Evolutionary conservation across 2,329 filamentous ascomycete species (phyloP), one percentile per base, ranked within the genome.

Genomic region (Xylariaceae sp.): DNA sequence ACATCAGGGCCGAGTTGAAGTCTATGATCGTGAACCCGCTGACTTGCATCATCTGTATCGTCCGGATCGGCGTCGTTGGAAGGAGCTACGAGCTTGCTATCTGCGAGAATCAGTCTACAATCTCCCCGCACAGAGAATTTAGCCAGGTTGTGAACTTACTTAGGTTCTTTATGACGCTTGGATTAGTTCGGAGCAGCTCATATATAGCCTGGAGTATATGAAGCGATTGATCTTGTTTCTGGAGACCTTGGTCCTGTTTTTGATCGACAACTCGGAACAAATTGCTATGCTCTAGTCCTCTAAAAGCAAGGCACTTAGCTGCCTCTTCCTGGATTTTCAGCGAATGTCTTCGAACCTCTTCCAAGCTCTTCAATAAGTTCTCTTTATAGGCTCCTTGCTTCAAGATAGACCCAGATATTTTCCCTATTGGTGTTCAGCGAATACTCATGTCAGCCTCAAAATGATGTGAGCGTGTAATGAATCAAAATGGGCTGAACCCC

Each of bases 301-400:
- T 45, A 39, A 45, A 44, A 14, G 40, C 40, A 6, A 33, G 41
- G 12, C 50, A 52, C 36, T 52, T 45, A 12, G 11, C 44, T 41
- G 50, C 50, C 34, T 52, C 45, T 28, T 40, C 45, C 31, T 45
- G 41, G 19, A 52, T 39, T 17, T 19, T 52, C 34, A 43, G 28
- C 4, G 50, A 38, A 42, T 36, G 28, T 17, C 17, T 48, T 11
- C 33, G 28, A 2, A 52, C 45, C 34, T 48, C 50, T 14, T 14
- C 34, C 9, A 52, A 28, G 22, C 50, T 48, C 14, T n/a, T 6
- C 6, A 16, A 48, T 5, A 52, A 40, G 5, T 52, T 45, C 4
- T 52, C 50, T 41, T 52, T 52, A 34, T 52, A 52, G 11, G 45
- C 38, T 17, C 31, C 42, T 16, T 52, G 50, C 45, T 52, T 52